Conservation (phyloP, 768 basidiomycete species). For the Leucocoprinus birnbaumii region DNA sequence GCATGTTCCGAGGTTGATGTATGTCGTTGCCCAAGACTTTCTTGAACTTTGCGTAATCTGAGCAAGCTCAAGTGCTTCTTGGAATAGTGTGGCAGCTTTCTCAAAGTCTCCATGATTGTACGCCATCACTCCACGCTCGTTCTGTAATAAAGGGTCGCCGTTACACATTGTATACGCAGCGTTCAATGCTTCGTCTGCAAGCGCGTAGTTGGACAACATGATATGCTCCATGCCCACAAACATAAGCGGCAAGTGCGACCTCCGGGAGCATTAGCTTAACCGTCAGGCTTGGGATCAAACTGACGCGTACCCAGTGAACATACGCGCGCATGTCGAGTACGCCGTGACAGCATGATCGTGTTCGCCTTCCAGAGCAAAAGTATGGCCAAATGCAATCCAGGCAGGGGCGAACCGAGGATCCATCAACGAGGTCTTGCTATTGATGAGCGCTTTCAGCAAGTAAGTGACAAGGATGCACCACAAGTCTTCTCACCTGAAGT, state of each 20-base stretch:
- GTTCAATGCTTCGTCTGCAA: slow-evolving; percentile 87
- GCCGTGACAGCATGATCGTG: slow-evolving; percentile 98
- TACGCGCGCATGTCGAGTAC: slow-evolving; percentile 93
- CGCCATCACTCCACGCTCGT: slow-evolving; percentile 92
- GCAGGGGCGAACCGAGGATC: slow-evolving; percentile 95
- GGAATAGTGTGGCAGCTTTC: slow-evolving; percentile 67
- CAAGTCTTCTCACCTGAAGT: slow-evolving; percentile 71
- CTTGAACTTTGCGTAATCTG: slow-evolving; percentile 83
- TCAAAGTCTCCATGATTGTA: slow-evolving; percentile 84
- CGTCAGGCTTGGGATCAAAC: not conserved
- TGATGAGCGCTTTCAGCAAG: not conserved
- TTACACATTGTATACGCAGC: slow-evolving; percentile 82
- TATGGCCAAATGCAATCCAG: slow-evolving; percentile 98
- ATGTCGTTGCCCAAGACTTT: slow-evolving; percentile 84
- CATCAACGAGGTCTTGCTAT: slow-evolving; percentile 93
- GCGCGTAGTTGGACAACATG: slow-evolving; percentile 71
- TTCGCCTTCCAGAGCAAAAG: slow-evolving; percentile 95
- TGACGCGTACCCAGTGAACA: slow-evolving; percentile 82
- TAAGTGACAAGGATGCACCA: not conserved
- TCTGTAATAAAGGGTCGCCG: slow-evolving; percentile 84
- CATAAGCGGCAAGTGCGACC: slow-evolving; percentile 92
- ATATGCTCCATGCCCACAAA: slow-evolving; percentile 99
- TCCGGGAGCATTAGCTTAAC: slow-evolving; percentile 24
- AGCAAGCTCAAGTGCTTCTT: slow-evolving; percentile 75
- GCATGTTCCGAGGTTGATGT: slow-evolving; percentile 90